These are phyloP conservation scores for Balakata baccata DNA, from an alignment of 345 rosid genomes.

Conservation along the genomic window DNA sequence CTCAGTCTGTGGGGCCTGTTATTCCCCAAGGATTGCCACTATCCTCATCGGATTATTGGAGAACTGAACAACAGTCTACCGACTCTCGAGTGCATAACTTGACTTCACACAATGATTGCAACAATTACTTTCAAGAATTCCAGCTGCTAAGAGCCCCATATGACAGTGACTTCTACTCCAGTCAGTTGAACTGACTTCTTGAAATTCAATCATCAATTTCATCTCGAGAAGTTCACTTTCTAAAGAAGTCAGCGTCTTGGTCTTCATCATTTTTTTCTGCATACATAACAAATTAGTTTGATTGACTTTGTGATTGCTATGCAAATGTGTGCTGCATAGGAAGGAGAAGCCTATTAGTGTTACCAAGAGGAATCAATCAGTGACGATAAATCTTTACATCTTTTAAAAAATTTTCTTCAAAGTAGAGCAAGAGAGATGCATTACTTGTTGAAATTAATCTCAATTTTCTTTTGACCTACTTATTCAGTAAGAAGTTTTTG, in stretches of 20 bases:
- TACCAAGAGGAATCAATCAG: no score
- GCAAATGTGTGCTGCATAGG: no score
- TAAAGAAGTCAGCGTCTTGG: slow-evolving; percentile 3
- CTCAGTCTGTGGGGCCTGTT: slow-evolving; percentile 30
- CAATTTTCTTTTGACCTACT: no score
- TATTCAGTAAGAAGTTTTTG: background rate
- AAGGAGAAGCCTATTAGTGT: no score
- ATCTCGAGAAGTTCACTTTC: background rate
- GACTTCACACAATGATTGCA: slow-evolving; percentile 26
- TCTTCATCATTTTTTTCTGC: background rate
- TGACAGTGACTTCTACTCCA: slow-evolving; percentile 42
- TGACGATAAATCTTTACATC: no score
- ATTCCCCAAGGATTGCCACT: slow-evolving; percentile 30
- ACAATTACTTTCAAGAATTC: slow-evolving; percentile 43
- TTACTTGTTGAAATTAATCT: no score
- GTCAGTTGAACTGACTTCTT: slow-evolving; percentile 39
- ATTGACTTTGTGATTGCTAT: background rate
- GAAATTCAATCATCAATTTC: background rate
- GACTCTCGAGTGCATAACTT: slow-evolving; percentile 29
- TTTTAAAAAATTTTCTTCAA: no score
- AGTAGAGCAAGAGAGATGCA: no score
- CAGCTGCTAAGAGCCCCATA: slow-evolving; percentile 37
- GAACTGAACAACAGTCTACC: slow-evolving; percentile 30
- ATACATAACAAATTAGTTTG: background rate
- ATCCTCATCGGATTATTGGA: slow-evolving; percentile 42